Percentiles rank a stretch among this genome's conserved stretches.
phyloP scores from a whole-genome alignment of 805 yeast genomes.

The Isabelozyma gotoi region DNA sequence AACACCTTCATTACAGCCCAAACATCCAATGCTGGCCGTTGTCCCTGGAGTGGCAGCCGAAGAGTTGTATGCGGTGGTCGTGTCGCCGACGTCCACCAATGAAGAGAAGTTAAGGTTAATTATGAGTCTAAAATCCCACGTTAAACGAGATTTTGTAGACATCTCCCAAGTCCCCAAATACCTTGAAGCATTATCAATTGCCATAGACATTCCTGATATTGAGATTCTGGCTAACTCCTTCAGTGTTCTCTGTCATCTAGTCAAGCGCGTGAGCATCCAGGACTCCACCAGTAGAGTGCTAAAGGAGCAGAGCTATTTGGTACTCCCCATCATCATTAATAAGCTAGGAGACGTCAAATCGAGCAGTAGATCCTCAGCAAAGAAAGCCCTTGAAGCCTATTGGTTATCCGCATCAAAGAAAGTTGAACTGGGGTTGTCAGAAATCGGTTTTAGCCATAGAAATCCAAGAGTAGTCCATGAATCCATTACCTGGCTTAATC shows the following conservation, averaged over 20 bases:
- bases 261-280: slow-evolving; percentile 59
- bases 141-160: slow-evolving; percentile 55
- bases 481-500: slow-evolving; percentile 44
- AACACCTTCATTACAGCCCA: too few relatives aligned
- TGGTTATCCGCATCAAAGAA: slow-evolving; percentile 52
- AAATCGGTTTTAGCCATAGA: slow-evolving; percentile 41
- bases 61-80: slow-evolving; percentile 16
- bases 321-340: slow-evolving; percentile 52
- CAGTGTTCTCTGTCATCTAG: slow-evolving; percentile 53
- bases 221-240: slow-evolving; percentile 44
- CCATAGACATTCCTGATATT: slow-evolving; percentile 37
- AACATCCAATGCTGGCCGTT: slow-evolving; percentile 3
- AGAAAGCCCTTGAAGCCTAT: slow-evolving; percentile 51
- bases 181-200: slow-evolving; percentile 49
- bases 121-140: slow-evolving; percentile 47
- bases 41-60: slow-evolving; percentile 10
- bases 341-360: slow-evolving; percentile 43
- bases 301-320: slow-evolving; percentile 39
- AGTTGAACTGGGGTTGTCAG: slow-evolving; percentile 46
- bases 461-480: slow-evolving; percentile 41
- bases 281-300: slow-evolving; percentile 42
- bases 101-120: slow-evolving; percentile 18
- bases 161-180: slow-evolving; percentile 48
- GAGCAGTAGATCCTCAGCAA: slow-evolving; percentile 42
- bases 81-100: slow-evolving; percentile 11